Evolutionary conservation across 1,284 basidiomycete genomes (phyloP), one percentile per base, ranked within the genome.

Genomic region (Xerocomus alliaceus): DNA sequence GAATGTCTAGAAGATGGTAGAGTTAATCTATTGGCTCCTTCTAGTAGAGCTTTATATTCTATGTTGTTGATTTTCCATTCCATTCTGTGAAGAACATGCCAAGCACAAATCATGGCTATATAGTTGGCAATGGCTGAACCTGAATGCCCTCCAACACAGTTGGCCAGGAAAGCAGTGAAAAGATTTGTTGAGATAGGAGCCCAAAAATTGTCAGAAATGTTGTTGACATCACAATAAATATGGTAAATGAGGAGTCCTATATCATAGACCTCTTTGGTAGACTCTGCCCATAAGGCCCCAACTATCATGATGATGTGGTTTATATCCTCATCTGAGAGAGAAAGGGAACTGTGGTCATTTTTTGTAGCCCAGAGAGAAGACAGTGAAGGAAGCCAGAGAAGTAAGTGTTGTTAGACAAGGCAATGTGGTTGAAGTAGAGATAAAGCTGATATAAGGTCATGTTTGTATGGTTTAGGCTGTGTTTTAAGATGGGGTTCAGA

Each of bases 61-160:
- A 1, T 0, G 0, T 52, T 44, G 0, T 26, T 28, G 3, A 59
- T 32, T 0, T 11, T 6, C 55, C 64, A 65, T 0, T 26, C 3
- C 0, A 63, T 55, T 0, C 76, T 65, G 56, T 82, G 80, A 0
- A 81, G 48, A 0, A 73, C 64, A 61, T 81, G 79, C 79, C 78
- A 80, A 0, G 78, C 79, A 0, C 65, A 51, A 0, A 81, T 35
- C 0, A 66, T 75, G 0, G 59, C 65, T 0, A 73, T 17, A 31
- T 79, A 81, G 62, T 79, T 80, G 0, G 57, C 24, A 0, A 78
- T 39, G 4, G 74, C 65, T 0, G 54, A 62, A 0, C 68, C 66
- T 0, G 71, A 52, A 18, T 76, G 69, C 0, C 50, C 17, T 0
- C 74, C 76, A 0, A 68, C 68, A 3, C 62, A 61, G 31, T 53